Evolutionary conservation across 257 asterid species (phyloP).

Genomic region (Solanum phureja): DNA sequence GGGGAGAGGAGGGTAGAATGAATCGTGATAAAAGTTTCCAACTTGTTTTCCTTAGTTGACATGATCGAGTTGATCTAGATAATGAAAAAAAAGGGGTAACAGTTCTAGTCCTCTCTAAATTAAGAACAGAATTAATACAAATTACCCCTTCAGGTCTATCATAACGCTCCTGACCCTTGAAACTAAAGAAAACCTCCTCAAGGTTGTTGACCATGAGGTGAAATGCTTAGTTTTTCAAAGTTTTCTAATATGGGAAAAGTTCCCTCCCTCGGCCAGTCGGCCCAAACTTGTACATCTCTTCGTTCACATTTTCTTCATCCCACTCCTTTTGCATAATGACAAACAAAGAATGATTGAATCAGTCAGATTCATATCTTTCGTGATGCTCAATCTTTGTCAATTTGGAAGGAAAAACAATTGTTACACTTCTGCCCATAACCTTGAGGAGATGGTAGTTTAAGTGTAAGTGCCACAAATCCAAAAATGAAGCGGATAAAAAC

Average conservation of each 20-base stretch:
- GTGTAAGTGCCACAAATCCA: background rate
- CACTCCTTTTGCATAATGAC: background rate
- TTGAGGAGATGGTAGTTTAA: background rate
- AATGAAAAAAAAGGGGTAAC: background rate
- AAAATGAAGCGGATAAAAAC: background rate
- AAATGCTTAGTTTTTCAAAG: background rate
- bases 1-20: background rate
- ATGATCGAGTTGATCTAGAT: background rate
- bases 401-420: background rate
- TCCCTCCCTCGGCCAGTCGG: background rate
- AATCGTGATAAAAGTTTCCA: background rate
- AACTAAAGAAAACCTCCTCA: background rate
- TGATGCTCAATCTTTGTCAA: background rate
- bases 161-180: background rate
- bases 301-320: background rate
- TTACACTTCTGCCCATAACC: background rate
- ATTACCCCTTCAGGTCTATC: background rate
- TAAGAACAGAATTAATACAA: background rate
- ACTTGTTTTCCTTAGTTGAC: background rate
- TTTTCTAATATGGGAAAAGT: background rate
- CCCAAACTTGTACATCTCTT: background rate
- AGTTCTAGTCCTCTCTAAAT: background rate
- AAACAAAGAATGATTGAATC: background rate
- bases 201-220: background rate
- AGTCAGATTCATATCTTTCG: background rate